Percentiles rank a stretch among this genome's conserved stretches.
Evolutionary conservation across 345 rosid species (phyloP).

Genomic region (Euclidium syriacum): DNA sequence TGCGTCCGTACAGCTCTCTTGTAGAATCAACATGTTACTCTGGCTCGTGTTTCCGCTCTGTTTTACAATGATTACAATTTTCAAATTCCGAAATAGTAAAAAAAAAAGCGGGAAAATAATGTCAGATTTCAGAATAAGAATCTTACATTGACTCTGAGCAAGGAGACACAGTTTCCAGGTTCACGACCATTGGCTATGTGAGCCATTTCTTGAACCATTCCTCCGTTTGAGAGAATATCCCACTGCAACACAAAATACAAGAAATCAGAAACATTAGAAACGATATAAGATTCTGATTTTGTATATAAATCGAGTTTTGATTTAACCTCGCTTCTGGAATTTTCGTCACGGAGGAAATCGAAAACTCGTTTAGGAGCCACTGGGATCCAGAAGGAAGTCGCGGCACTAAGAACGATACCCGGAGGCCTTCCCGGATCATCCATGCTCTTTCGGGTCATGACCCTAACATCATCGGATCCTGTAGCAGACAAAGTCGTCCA

Average conservation of each 20-base stretch:
- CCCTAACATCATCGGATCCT: conserved; percentile 83
- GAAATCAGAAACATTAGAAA: background rate
- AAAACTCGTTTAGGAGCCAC: conserved; percentile 70
- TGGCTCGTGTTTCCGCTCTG: conserved; percentile 91
- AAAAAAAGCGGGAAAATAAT: background rate
- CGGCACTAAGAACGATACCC: conserved; percentile 95
- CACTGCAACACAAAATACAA: conserved; percentile 43
- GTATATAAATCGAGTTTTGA: background rate
- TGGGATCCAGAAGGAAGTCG: conserved; percentile 94
- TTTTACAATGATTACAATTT: background rate
- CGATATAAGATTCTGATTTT: too few species aligned
- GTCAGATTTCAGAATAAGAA: background rate
- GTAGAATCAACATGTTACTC: conserved; percentile 95
- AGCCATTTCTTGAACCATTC: conserved; percentile 94
- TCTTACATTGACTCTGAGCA: conserved; percentile 87
- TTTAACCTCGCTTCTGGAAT: conserved; percentile 75
- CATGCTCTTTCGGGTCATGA: conserved; percentile 94
- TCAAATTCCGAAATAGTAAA: background rate
- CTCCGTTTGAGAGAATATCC: conserved; percentile 98
- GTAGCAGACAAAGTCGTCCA: conserved; percentile 90
- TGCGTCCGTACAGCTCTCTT: conserved; percentile 86
- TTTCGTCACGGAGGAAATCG: conserved; percentile 81
- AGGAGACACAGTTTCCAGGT: conserved; percentile 86
- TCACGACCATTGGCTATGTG: conserved; percentile 96
- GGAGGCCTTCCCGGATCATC: conserved; percentile 99